These are phyloP conservation scores for Fusarium duplospermum DNA, from an alignment of 2,329 filamentous ascomycete genomes.

Conservation along the genomic window DNA sequence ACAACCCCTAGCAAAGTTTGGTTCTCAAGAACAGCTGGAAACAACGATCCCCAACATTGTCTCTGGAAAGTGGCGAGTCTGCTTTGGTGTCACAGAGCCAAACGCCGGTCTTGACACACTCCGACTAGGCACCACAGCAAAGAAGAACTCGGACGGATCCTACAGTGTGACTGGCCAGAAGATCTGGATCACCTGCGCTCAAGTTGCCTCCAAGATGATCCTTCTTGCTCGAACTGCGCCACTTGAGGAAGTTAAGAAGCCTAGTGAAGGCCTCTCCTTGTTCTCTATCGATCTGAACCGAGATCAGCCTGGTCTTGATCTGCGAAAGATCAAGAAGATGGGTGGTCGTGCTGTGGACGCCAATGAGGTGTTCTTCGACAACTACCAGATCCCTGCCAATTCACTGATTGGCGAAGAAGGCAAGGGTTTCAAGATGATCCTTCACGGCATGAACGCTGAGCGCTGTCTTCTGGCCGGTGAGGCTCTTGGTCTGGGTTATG, in stretches of 20 bases:
- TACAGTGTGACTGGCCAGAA: slow-evolving; percentile 83
- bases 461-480: slow-evolving; percentile 81
- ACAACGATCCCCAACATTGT: slow-evolving; percentile 78
- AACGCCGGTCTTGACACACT: slow-evolving; percentile 84
- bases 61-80: slow-evolving; percentile 76
- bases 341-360: slow-evolving; percentile 84
- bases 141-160: slow-evolving; percentile 61
- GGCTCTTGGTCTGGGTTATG: slow-evolving; percentile 83
- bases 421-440: slow-evolving; percentile 81
- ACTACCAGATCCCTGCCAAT: slow-evolving; percentile 73
- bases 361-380: slow-evolving; percentile 90
- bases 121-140: slow-evolving; percentile 74
- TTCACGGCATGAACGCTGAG: slow-evolving; percentile 85
- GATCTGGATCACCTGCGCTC: slow-evolving; percentile 89
- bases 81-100: slow-evolving; percentile 88
- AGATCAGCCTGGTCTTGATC: slow-evolving; percentile 67
- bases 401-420: slow-evolving; percentile 78
- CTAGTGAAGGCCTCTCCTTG: slow-evolving; percentile 80
- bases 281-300: slow-evolving; percentile 84
- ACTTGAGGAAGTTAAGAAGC: slow-evolving; percentile 73
- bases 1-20: slow-evolving; percentile 79
- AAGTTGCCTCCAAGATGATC: slow-evolving; percentile 86
- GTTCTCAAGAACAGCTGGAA: slow-evolving; percentile 71
- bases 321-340: slow-evolving; percentile 86
- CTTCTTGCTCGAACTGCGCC: slow-evolving; percentile 81